Evolutionary conservation across 23 red algal genomes (phyloP), one percentile per base, ranked within the genome.

Genomic region (Gracilaria gracilis): DNA sequence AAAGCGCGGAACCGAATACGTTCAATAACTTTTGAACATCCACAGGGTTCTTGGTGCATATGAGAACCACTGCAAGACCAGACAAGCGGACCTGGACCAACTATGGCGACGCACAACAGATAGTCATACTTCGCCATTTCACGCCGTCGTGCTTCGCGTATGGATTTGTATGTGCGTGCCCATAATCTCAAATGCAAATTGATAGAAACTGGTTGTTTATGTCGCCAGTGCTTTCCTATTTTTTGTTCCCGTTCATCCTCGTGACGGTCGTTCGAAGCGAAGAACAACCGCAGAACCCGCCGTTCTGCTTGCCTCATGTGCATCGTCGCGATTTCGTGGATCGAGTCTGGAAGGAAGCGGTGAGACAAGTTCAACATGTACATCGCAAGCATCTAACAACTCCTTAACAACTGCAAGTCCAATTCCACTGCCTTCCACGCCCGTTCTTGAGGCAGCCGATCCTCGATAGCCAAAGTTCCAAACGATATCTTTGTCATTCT

Each of bases 391-490:
- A 16, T 82, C 24, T 21, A 91, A 31, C 73, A 91, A 28, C 58
- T 67, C n/a, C 13, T 48, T 44, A 55, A 73, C 76, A 20, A 80
- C 57, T 6, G 75, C 62, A 65, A 91, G 87, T 24, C 87, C 87
- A 81, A 91, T 66, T 19, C 87, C 87, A 37, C 67, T 77, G 12
- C 87, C 87, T 19, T 28, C 38, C 36, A 55, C 76, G 23, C 53
- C 57, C 57, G 53, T 48, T 35, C 15, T 19, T 37, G 51, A 24
- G 37, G 75, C 87, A 3, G 87, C 76, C 14, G 73, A 80, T 36
- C 87, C 87, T 6, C 87, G 87, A 32, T 46, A 70, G 36, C 87
- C 87, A 71, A 62, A 81, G 13, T 70, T 21, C 72, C 72, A 91
- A 69, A 91, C 74, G 6, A 51, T 48, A 4, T 91, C 44, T 37